Evolutionary conservation across 768 basidiomycete species (phyloP).

Genomic region (Macrolepiota albuminosa): DNA sequence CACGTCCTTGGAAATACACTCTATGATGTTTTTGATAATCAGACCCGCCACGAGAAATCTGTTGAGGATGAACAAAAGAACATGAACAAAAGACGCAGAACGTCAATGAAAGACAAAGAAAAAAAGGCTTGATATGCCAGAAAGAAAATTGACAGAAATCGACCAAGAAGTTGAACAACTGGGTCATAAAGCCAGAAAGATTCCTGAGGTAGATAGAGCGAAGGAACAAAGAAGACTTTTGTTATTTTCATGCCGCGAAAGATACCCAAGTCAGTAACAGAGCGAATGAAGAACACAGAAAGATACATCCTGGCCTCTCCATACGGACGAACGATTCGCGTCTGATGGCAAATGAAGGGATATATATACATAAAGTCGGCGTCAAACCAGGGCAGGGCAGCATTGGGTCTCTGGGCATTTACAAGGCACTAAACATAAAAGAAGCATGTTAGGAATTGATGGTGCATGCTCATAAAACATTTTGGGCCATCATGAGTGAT

Average conservation of each 20-base stretch:
- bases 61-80: no score
- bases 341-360: background rate
- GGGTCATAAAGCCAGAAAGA: background rate
- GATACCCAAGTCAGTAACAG: no score
- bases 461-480: constrained; percentile 24
- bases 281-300: background rate
- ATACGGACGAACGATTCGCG: background rate
- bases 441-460: constrained; percentile 12
- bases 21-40: no score
- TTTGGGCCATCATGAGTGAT: constrained; percentile 15
- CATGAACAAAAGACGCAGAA: no score
- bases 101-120: no score
- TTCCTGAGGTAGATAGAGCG: background rate
- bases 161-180: no score
- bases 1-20: no score
- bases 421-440: constrained; percentile 5
- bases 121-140: background rate
- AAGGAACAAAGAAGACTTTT: background rate
- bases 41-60: no score
- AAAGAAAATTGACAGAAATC: background rate
- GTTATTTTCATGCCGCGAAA: no score
- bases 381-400: background rate
- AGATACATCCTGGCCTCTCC: background rate
- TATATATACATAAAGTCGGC: no score
- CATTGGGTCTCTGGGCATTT: background rate